phyloP scores from a whole-genome alignment of 495 filamentous ascomycete species.

The Aspergillus heteromorphus region DNA sequence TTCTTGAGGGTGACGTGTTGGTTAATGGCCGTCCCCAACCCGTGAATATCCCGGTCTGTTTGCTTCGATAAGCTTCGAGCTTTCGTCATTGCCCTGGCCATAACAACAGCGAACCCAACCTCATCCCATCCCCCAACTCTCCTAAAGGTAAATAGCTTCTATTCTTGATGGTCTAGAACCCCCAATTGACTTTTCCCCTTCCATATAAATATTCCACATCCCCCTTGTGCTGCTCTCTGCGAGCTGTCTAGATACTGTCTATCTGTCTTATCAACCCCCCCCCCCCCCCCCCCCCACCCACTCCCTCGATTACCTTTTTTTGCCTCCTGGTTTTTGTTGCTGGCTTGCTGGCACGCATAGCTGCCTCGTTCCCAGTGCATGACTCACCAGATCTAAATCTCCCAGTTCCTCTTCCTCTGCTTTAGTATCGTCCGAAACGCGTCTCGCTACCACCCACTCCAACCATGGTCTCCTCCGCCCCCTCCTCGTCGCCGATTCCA shows the following conservation, averaged over 20 bases:
- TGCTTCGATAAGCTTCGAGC: constrained; percentile 11
- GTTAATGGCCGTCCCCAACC: neutral
- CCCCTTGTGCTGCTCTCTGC: neutral
- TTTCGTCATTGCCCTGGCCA: constrained; percentile 9
- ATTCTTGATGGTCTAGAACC: neutral
- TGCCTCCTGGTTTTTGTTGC: no score
- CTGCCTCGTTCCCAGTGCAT: neutral
- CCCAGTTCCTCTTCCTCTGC: neutral
- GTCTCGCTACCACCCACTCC: neutral
- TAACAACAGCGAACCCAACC: neutral
- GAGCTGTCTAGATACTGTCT: neutral
- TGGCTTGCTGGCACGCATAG: no score
- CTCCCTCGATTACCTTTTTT: no score
- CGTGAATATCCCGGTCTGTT: neutral
- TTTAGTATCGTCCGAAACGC: neutral
- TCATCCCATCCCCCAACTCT: neutral
- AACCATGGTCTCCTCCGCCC: constrained; percentile 34
- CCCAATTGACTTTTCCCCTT: neutral
- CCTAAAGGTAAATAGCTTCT: neutral
- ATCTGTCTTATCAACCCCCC: neutral
- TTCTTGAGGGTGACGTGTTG: neutral
- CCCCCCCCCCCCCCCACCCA: neutral
- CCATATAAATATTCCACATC: neutral
- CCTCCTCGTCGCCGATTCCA: constrained; percentile 24
- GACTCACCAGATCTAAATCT: constrained; percentile 2